Percentiles rank a stretch among this genome's conserved stretches.
Conservation (phyloP, 192 early-diverging fungal genomes). For the Coemansia sp. region DNA sequence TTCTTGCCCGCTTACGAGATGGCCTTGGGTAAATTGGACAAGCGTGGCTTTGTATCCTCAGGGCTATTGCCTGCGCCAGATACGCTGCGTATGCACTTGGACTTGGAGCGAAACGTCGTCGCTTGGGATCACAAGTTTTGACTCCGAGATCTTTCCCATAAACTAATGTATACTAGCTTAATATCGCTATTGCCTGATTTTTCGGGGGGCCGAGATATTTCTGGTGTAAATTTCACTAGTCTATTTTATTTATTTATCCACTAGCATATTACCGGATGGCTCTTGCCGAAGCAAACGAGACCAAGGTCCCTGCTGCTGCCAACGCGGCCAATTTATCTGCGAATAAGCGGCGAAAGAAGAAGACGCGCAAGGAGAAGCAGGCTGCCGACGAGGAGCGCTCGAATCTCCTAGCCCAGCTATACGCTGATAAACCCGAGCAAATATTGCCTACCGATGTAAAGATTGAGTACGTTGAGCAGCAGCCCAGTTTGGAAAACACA, state of each 20-base stretch:
- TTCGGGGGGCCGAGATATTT: neutral
- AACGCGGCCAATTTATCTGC: neutral
- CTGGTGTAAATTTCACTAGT: neutral
- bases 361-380: slow-evolving; percentile 47
- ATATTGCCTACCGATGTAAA: slow-evolving; percentile 26
- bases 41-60: slow-evolving; percentile 38
- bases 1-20: slow-evolving; percentile 85
- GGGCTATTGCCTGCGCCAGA: slow-evolving; percentile 19
- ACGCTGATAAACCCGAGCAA: slow-evolving; percentile 1
- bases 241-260: neutral
- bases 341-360: slow-evolving; percentile 47
- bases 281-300: neutral
- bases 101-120: slow-evolving; percentile 41
- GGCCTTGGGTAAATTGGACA: slow-evolving; percentile 41
- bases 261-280: neutral
- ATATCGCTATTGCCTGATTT: neutral
- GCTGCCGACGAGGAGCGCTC: slow-evolving; percentile 31
- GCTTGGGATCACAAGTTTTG: slow-evolving; percentile 40
- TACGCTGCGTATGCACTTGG: slow-evolving; percentile 49
- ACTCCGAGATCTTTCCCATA: neutral
- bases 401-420: slow-evolving; percentile 29
- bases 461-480: slow-evolving; percentile 44
- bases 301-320: neutral
- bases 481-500: slow-evolving; percentile 18
- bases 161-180: neutral